Evolutionary conservation across 352 stramenopile genomes (phyloP), one percentile per base, ranked within the genome.

Genomic region (Pythium brachiatum): DNA sequence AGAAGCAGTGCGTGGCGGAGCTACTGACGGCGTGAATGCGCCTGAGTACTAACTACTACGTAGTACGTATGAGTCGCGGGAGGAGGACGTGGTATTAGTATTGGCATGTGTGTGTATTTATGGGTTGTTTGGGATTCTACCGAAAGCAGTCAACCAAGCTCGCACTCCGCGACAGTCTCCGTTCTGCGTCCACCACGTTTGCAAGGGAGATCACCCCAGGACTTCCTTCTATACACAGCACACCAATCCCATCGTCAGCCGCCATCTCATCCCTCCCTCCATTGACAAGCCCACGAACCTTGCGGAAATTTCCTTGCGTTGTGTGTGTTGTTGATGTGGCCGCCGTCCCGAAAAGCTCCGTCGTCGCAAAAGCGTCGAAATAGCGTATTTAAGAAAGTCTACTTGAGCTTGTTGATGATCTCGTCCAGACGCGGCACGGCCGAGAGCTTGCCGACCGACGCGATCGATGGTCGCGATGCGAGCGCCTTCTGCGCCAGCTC

Each of bases 321-420:
- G 36, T 13, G 36, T 44, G 6, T 13, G n/a, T n/a, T n/a, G n/a
- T n/a, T 44, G 36, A 7, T 44, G 36, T 44, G 36, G 36, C 36
- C 36, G 36, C 36, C 7, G 34, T 13, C 15, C n/a, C 13, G 36
- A 44, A 9, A 44, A 44, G 36, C 13, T 20, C 15, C 16, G 7
- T 21, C 31, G 15, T 18, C 36, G 13, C 16, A 20, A 13, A 21
- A n/a, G 36, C 36, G 36, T 44, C 36, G 36, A 44, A 21, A 44
- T 44, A 44, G 36, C 36, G 36, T 18, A 52, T 63, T 63, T 55
- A 56, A 46, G 36, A 61, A 39, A 60, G n/a, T 79, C 76, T 92
- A 95, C 72, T 89, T 74, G 62, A 95, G 81, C 76, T 94, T 90
- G 71, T 71, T 75, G 47, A 83, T 62, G 59, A 95, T 58, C 20